Evolutionary conservation across 352 stramenopile species (phyloP).

Genomic region (Phytophthora palmivora): DNA sequence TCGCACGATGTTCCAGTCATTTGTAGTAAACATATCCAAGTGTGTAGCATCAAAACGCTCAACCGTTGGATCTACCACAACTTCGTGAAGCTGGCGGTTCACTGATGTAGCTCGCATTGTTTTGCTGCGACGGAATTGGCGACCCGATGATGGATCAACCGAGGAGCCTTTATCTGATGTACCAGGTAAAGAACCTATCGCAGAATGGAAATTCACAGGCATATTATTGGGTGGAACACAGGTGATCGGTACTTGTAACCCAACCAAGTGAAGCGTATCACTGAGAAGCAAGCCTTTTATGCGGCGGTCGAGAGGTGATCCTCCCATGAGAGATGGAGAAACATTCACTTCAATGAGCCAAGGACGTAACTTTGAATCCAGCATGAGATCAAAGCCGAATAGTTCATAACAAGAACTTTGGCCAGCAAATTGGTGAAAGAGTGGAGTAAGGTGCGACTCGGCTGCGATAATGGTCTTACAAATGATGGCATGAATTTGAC

Average conservation of each 20-base stretch:
- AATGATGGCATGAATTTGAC: constrained; percentile 62
- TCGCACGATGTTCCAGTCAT: constrained; percentile 69
- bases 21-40: constrained; percentile 56
- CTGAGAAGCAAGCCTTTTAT: constrained; percentile 82
- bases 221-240: constrained; percentile 37
- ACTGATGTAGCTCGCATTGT: constrained; percentile 27
- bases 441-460: constrained; percentile 66
- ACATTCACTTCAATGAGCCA: constrained; percentile 86
- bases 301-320: constrained; percentile 70
- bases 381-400: constrained; percentile 82
- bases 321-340: constrained; percentile 82
- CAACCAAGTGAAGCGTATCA: constrained; percentile 85
- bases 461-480: constrained; percentile 79
- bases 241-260: constrained; percentile 51
- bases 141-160: not conserved
- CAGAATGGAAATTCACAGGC: constrained; percentile 18
- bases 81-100: constrained; percentile 67
- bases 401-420: constrained; percentile 70
- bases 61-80: constrained; percentile 55
- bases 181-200: not conserved
- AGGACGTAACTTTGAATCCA: constrained; percentile 58
- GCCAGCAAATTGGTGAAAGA: constrained; percentile 65
- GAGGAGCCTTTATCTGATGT: no score
- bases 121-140: constrained; percentile 25
- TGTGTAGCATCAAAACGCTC: constrained; percentile 53